These are phyloP conservation scores for Phallus indusiatus DNA, from an alignment of 768 basidiomycete genomes.

Conservation along the genomic window DNA sequence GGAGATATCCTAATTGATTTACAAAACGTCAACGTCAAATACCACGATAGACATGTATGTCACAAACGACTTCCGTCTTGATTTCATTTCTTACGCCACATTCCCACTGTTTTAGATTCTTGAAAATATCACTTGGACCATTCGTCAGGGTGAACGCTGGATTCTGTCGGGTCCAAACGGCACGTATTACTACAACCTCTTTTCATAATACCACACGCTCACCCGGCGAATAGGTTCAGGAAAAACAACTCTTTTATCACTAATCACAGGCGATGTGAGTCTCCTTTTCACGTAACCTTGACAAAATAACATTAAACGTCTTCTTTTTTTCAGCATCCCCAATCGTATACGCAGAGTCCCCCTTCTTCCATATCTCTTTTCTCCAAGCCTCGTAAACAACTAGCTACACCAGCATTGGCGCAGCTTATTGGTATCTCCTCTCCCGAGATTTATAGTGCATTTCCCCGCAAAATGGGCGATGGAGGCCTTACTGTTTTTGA, in stretches of 20 bases:
- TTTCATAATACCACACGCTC: background rate
- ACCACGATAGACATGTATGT: constrained; percentile 52
- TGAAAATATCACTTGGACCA: constrained; percentile 69
- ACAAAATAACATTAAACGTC: background rate
- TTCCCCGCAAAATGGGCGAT: constrained; percentile 55
- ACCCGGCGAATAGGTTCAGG: constrained; percentile 59
- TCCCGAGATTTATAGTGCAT: constrained; percentile 87
- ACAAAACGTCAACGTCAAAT: constrained; percentile 58
- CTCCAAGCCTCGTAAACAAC: constrained; percentile 47
- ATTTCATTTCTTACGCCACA: background rate
- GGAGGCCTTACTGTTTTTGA: constrained; percentile 57
- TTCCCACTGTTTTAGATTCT: constrained; percentile 45
- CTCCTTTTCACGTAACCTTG: background rate
- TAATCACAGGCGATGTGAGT: constrained; percentile 68
- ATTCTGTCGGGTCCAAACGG: constrained; percentile 87
- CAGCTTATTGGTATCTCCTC: constrained; percentile 69
- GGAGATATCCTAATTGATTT: constrained; percentile 44
- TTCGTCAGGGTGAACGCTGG: constrained; percentile 78
- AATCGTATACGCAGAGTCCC: constrained; percentile 68
- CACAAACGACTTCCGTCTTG: constrained; percentile 1
- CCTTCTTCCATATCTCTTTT: constrained; percentile 46
- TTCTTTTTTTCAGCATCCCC: constrained; percentile 52
- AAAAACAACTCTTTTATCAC: constrained; percentile 85
- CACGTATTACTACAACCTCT: constrained; percentile 19
- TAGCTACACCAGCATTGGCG: constrained; percentile 60